phyloP scores from a whole-genome alignment of 768 basidiomycete genomes.

The Termitomyces sp. region DNA sequence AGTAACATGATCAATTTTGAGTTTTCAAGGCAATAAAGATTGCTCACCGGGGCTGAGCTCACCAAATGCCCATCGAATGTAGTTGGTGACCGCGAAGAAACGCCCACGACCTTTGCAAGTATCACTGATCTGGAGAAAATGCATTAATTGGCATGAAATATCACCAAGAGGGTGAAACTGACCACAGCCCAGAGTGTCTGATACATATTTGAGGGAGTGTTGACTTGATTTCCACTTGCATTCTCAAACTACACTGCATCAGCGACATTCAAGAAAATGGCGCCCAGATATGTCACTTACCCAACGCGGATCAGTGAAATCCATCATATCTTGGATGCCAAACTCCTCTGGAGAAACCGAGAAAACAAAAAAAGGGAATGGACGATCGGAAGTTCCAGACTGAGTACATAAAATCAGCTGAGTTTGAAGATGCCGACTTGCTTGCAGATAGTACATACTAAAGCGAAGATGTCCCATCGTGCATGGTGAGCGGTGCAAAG shows the following conservation, averaged over 20 bases:
- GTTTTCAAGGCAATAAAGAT: neutral
- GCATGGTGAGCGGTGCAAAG: constrained; percentile 18
- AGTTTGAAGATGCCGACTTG: neutral
- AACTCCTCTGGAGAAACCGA: constrained; percentile 20
- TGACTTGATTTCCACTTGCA: constrained; percentile 10
- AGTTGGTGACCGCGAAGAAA: constrained; percentile 20
- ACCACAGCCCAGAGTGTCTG: constrained; percentile 22
- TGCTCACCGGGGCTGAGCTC: constrained; percentile 13
- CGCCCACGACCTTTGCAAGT: constrained; percentile 16
- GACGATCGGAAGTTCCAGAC: constrained; percentile 7
- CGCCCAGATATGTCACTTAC: constrained; percentile 5
- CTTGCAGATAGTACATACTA: constrained; percentile 9
- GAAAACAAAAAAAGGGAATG: constrained; percentile 16
- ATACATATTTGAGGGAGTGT: constrained; percentile 7
- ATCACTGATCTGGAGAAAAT: constrained; percentile 15
- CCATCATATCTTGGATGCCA: constrained; percentile 16
- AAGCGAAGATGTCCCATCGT: constrained; percentile 20
- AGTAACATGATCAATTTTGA: neutral
- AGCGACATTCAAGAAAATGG: neutral
- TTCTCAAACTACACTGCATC: constrained; percentile 9
- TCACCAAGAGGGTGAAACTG: neutral
- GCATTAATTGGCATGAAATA: neutral
- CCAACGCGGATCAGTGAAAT: constrained; percentile 11
- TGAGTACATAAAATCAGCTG: neutral
- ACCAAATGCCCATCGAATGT: constrained; percentile 20